Evolutionary conservation across 352 stramenopile species (phyloP).

Genomic region (Pythium volutum): DNA sequence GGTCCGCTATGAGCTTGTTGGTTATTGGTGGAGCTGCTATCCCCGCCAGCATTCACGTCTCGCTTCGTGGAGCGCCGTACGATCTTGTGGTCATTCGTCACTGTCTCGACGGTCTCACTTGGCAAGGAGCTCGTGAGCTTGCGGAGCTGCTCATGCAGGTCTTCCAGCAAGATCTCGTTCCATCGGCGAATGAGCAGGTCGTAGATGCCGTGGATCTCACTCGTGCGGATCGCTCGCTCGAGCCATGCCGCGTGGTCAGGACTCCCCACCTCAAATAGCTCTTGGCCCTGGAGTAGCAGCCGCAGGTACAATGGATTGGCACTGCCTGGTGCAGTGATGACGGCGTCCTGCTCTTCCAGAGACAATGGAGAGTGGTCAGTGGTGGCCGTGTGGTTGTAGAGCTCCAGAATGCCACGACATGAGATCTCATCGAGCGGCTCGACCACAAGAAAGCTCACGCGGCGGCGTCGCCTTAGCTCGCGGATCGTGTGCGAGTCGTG

Average conservation of each 20-base stretch:
- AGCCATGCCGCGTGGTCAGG: conserved; percentile 38
- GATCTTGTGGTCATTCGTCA: conserved; percentile 12
- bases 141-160: conserved; percentile 40
- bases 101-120: not conserved
- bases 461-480: conserved; percentile 60
- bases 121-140: not conserved
- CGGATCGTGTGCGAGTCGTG: conserved; percentile 70
- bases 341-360: conserved; percentile 37
- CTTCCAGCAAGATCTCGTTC: conserved; percentile 63
- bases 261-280: conserved; percentile 33
- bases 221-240: conserved; percentile 30
- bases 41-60: conserved; percentile 5
- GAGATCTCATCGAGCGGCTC: conserved; percentile 64
- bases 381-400: conserved; percentile 4
- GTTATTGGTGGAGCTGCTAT: not conserved
- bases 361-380: conserved; percentile 16
- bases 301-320: conserved; percentile 67
- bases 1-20: conserved; percentile 1
- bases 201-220: conserved; percentile 55
- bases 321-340: conserved; percentile 51
- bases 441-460: conserved; percentile 56
- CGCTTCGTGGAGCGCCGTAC: conserved; percentile 18
- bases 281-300: conserved; percentile 56
- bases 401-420: conserved; percentile 53
- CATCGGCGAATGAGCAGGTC: conserved; percentile 72